These are phyloP conservation scores for Cladophialophora carrionii DNA, from an alignment of 2,329 filamentous ascomycete species.

Conservation along the genomic window DNA sequence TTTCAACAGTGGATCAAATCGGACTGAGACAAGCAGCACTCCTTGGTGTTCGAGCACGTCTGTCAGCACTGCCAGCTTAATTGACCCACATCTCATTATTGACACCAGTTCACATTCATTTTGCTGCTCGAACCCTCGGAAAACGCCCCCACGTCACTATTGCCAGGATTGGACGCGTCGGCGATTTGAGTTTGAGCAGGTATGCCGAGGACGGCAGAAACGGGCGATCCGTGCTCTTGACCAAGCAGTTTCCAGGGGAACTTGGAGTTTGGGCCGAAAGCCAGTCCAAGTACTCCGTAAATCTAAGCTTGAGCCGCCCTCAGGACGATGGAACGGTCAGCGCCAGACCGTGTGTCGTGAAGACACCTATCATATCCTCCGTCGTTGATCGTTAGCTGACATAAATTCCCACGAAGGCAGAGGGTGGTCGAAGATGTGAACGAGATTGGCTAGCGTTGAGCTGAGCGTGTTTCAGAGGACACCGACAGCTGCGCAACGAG, in stretches of 20 bases:
- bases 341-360: background rate
- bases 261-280: background rate
- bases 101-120: background rate
- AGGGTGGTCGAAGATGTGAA: background rate
- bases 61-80: background rate
- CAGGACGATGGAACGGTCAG: background rate
- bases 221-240: slow-evolving; percentile 12
- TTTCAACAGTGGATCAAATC: background rate
- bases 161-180: slow-evolving; percentile 1
- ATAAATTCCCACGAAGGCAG: background rate
- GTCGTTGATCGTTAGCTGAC: background rate
- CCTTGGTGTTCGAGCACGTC: background rate
- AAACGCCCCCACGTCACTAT: background rate
- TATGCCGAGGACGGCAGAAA: background rate
- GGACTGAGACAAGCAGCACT: background rate
- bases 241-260: slow-evolving; percentile 11
- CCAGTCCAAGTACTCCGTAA: background rate
- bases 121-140: background rate
- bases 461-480: slow-evolving; percentile 7
- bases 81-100: background rate
- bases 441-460: background rate
- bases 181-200: slow-evolving; percentile 13
- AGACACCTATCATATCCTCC: background rate
- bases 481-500: slow-evolving; percentile 10
- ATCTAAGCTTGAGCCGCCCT: background rate